phyloP scores from a whole-genome alignment of 352 stramenopile genomes.

The Globisporangium polare region DNA sequence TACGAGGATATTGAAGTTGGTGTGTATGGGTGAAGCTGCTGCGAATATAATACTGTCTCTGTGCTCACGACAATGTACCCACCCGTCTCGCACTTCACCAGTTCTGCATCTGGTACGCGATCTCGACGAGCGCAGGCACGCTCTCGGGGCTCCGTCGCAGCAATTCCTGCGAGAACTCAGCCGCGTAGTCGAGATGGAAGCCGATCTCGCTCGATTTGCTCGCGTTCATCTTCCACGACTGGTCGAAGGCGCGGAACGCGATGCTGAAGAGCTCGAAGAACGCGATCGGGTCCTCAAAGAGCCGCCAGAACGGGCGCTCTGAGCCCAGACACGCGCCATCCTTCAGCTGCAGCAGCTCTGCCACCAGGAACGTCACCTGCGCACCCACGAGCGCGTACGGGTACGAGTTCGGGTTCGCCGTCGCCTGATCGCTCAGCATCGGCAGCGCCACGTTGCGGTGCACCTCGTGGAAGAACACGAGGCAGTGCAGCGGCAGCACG shows the following conservation, averaged over 20 bases:
- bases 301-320: constrained; percentile 77
- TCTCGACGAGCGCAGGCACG: constrained; percentile 56
- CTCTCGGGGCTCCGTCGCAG: constrained; percentile 59
- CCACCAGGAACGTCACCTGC: constrained; percentile 51
- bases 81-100: constrained; percentile 33
- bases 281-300: constrained; percentile 82
- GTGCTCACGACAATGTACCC: neutral
- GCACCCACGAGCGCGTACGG: constrained; percentile 53
- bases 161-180: constrained; percentile 67
- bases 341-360: constrained; percentile 69
- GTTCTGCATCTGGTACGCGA: constrained; percentile 73
- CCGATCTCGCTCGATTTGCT: constrained; percentile 48
- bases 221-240: constrained; percentile 53
- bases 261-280: constrained; percentile 83
- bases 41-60: constrained; percentile 16
- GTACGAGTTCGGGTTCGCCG: constrained; percentile 43
- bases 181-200: constrained; percentile 65
- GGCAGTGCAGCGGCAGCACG: constrained; percentile 68
- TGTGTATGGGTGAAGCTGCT: neutral
- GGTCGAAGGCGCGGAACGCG: constrained; percentile 65
- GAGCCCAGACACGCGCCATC: constrained; percentile 68
- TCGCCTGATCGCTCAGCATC: constrained; percentile 60
- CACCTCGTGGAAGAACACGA: constrained; percentile 81
- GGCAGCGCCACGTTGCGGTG: constrained; percentile 56
- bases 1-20: neutral